Evolutionary conservation across 345 rosid genomes (phyloP), one percentile per base, ranked within the genome.

Genomic region (Corymbia maculata): DNA sequence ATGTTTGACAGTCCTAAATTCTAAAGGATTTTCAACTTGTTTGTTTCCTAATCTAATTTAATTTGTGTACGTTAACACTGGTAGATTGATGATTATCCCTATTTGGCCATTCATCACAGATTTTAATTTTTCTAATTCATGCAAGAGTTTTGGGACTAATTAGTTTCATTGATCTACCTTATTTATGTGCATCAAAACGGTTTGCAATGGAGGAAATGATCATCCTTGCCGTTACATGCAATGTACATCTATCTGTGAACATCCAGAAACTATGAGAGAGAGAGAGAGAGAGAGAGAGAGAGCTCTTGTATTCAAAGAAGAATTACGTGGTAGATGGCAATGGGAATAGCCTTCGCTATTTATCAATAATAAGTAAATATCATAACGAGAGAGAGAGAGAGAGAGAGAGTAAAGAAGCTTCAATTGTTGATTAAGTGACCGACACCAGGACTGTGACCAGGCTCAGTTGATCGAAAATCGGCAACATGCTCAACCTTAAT

Each of bases 361-460:
- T 28, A 55, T 55, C 61, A 55, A 55, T 55, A 28, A 55, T 11
- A 21, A 55, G 1, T 55, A 55, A 55, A 22, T 55, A 55, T 55
- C 61, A 55, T 9, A 55, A 9, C 61, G 28, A 5, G 61, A 55
- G 61, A 4, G 15, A 61, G 68, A 28, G n/a, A 59, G 55, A 52
- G 14, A 12, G 24, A 53, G 68, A 61, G 30, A 26, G 14, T 26
- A 28, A 36, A 28, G 32, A 61, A 61, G 68, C 68, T 61, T 61
- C 68, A 61, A 61, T 89, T 92, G 32, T 91, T 88, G 80, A 90
- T 89, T 88, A 91, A 89, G 87, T 93, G 92, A 21, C 94, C 94
- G 26, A 92, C 91, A 2, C 94, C 94, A 1, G 94, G 93, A 64
- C 94, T 93, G 85, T 93, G 94, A 14, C 93, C 94, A 6, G 93